phyloP scores from a whole-genome alignment of 164 flowering plant species.

The Magnolia sinica region DNA sequence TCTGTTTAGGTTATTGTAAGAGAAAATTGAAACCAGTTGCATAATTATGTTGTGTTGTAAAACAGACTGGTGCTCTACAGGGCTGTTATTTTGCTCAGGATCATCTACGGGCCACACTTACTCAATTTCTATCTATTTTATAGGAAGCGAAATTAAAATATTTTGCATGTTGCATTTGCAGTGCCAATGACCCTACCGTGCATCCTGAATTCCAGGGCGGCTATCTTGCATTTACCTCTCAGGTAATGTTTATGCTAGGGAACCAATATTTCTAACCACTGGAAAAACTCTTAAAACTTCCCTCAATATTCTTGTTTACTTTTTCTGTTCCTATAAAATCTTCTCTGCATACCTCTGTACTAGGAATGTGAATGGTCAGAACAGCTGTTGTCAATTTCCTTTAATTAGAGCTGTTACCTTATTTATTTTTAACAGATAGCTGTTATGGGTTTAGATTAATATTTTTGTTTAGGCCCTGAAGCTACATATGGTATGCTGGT shows the following conservation, averaged over 20 bases:
- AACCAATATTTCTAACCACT: background rate
- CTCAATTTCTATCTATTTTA: too few relatives aligned
- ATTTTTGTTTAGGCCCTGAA: background rate
- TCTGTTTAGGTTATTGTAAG: background rate
- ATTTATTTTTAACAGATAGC: too few relatives aligned
- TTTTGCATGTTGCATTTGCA: constrained; percentile 27
- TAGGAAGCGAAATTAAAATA: background rate
- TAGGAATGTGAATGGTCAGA: background rate
- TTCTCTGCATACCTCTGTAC: background rate
- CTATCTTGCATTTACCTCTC: constrained; percentile 81
- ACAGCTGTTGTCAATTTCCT: background rate
- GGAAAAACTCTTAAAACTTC: background rate
- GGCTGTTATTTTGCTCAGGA: background rate
- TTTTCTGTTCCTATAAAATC: background rate
- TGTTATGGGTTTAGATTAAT: background rate
- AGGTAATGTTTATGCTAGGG: constrained; percentile 40
- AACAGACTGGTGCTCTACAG: background rate
- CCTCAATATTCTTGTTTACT: background rate
- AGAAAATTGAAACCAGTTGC: background rate
- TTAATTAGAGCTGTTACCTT: background rate
- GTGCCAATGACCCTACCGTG: constrained; percentile 71
- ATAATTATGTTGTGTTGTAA: background rate
- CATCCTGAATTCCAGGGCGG: constrained; percentile 69
- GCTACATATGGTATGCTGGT: too few relatives aligned
- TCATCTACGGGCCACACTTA: background rate